phyloP scores from a whole-genome alignment of 2,329 filamentous ascomycete species.

The Fusarium buharicum region DNA sequence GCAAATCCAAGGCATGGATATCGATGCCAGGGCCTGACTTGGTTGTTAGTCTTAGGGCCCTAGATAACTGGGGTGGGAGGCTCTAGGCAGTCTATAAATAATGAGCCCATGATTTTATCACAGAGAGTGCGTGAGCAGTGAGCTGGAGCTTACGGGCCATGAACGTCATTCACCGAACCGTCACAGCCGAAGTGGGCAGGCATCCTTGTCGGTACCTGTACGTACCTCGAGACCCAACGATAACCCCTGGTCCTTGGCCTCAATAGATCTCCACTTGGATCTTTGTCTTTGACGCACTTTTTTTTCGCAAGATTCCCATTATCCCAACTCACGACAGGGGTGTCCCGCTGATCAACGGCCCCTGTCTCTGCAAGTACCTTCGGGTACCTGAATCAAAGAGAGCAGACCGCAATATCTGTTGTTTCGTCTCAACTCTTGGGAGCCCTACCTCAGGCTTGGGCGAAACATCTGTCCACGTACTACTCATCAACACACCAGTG shows the following conservation, averaged over 20 bases:
- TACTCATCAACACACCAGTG: neutral
- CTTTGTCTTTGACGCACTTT: constrained; percentile 30
- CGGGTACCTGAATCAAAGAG: constrained; percentile 24
- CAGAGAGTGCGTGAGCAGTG: neutral
- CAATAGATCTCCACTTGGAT: constrained; percentile 32
- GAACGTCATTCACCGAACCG: constrained; percentile 39
- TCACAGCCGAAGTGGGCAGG: constrained; percentile 33
- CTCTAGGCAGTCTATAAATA: constrained; percentile 37
- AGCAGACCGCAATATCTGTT: constrained; percentile 1
- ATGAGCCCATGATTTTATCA: constrained; percentile 31
- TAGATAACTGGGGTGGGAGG: constrained; percentile 31
- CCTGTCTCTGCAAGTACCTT: constrained; percentile 32
- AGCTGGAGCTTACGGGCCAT: constrained; percentile 24
- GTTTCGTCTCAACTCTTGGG: constrained; percentile 17
- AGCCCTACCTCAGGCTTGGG: neutral
- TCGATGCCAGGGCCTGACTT: constrained; percentile 24
- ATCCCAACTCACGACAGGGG: constrained; percentile 24
- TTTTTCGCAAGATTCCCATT: constrained; percentile 30
- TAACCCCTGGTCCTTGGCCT: constrained; percentile 20
- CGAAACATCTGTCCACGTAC: constrained; percentile 7
- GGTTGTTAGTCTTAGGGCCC: constrained; percentile 10
- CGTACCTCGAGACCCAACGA: constrained; percentile 24
- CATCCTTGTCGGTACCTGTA: constrained; percentile 25
- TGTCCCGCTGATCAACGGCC: constrained; percentile 37
- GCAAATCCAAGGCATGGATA: constrained; percentile 13